Evolutionary conservation across 805 yeast genomes (phyloP).

Genomic region (Yamadazyma akitaensis): DNA sequence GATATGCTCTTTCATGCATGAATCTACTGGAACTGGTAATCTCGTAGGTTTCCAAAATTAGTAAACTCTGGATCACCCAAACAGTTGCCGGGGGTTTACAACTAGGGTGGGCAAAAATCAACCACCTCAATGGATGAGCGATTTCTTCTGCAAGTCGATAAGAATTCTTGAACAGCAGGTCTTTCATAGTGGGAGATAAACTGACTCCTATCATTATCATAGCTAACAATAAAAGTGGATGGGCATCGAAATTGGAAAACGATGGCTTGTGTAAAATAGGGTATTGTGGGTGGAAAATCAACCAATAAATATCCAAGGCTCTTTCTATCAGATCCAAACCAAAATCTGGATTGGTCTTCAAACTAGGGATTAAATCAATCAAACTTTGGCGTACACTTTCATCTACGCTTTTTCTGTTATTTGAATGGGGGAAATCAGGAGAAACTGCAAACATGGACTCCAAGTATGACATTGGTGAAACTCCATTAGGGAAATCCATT

Average conservation of each 20-base stretch:
- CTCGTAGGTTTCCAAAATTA: constrained; percentile 70
- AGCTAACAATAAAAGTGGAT: constrained; percentile 47
- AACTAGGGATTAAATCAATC: constrained; percentile 15
- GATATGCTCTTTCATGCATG: constrained; percentile 72
- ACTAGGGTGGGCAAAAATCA: constrained; percentile 61
- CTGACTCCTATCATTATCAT: constrained; percentile 59
- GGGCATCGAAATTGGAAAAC: constrained; percentile 45
- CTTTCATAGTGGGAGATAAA: constrained; percentile 23
- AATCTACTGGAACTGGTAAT: constrained; percentile 60
- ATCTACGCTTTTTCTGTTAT: constrained; percentile 15
- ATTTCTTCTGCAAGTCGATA: constrained; percentile 43
- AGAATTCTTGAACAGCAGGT: constrained; percentile 13
- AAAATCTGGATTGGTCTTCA: constrained; percentile 17
- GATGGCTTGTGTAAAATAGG: constrained; percentile 60
- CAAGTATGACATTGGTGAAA: constrained; percentile 18
- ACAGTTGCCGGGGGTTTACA: constrained; percentile 71
- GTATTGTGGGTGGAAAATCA: constrained; percentile 52
- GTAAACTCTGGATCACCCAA: constrained; percentile 69
- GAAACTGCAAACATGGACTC: constrained; percentile 18
- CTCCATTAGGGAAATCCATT: constrained; percentile 13
- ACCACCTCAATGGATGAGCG: constrained; percentile 61
- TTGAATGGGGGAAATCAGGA: constrained; percentile 20
- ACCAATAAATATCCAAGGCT: constrained; percentile 47
- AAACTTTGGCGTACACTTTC: constrained; percentile 12
- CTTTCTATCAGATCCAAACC: constrained; percentile 15